Evolutionary conservation across 495 filamentous ascomycete species (phyloP), one percentile per base, ranked within the genome.

Genomic region (Cryomyces antarcticus): DNA sequence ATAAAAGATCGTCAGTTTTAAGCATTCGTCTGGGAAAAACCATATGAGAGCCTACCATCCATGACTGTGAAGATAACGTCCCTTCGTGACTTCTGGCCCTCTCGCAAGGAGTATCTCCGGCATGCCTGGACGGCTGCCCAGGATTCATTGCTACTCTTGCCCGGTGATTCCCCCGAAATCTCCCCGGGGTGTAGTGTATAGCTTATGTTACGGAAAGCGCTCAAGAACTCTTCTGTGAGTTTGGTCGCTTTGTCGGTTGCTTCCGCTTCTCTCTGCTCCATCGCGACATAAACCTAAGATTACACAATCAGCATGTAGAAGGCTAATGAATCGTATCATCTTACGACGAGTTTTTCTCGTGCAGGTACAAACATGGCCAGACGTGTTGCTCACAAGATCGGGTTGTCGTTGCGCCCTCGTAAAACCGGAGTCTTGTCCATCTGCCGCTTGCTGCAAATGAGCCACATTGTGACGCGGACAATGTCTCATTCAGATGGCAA

Each of bases 41-140:
- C n/a, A 11, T 12, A 7, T 6, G 11, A 28, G 13, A 4, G 60
- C 72, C 41, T 62, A 77, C 77, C 71, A 63, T 81, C 76, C 50
- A 81, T 79, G 34, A 73, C 72, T 7, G 77, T 81, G 27, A 79
- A 63, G 29, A 81, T 70, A 5, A 79, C 72, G 48, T 77, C 66
- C 46, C 69, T 68, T n/a, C 64, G 61, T 35, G 33, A 35, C 12
- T 35, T 35, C 7, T 35, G 12, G 7, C 37, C 65, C 61, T 0
- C 46, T 51, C 33, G 62, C 59, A 13, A 67, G 55, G 49, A 74
- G 71, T 45, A 65, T 63, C 48, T 76, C 65, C 13, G 31, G 44
- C 69, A 68, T 24, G 77, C 67, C 43, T 75, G 68, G 30, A 68
- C 64, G 5, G 73, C 75, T 1, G 75, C 75, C 65, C 73, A 80